These are phyloP conservation scores for Pestalotiopsis sp. DNA, from an alignment of 2,329 filamentous ascomycete species.

Conservation along the genomic window DNA sequence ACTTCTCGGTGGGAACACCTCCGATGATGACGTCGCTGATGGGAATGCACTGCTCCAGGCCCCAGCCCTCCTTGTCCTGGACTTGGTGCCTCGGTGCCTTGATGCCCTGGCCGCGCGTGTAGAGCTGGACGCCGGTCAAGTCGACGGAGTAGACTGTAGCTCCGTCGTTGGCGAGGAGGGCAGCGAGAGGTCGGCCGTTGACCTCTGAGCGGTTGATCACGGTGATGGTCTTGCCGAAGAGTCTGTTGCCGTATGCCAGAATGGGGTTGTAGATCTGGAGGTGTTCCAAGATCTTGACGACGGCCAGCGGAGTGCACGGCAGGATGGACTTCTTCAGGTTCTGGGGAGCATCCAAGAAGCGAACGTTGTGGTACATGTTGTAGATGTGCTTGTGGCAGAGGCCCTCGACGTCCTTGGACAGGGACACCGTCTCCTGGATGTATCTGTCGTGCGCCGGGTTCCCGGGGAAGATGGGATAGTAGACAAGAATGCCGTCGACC, in stretches of 20 bases:
- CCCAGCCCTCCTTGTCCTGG: slow-evolving; percentile 78
- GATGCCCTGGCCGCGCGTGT: slow-evolving; percentile 86
- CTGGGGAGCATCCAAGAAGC: slow-evolving; percentile 80
- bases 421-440: slow-evolving; percentile 89
- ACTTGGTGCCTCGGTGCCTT: slow-evolving; percentile 86
- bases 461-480: slow-evolving; percentile 90
- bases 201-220: slow-evolving; percentile 97
- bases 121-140: slow-evolving; percentile 87
- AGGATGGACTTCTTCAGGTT: slow-evolving; percentile 88
- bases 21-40: slow-evolving; percentile 93
- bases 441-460: slow-evolving; percentile 89
- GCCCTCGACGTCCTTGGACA: slow-evolving; percentile 93
- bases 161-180: slow-evolving; percentile 92
- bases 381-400: slow-evolving; percentile 92
- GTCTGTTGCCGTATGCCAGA: slow-evolving; percentile 85
- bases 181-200: slow-evolving; percentile 89
- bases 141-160: slow-evolving; percentile 96
- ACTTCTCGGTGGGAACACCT: slow-evolving; percentile 84
- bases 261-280: slow-evolving; percentile 96
- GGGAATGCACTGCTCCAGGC: slow-evolving; percentile 78
- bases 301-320: slow-evolving; percentile 92
- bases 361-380: slow-evolving; percentile 99
- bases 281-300: slow-evolving; percentile 96
- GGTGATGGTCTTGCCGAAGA: slow-evolving; percentile 92
- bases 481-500: slow-evolving; percentile 92